Percentiles rank a stretch among this genome's conserved stretches.
phyloP scores from a whole-genome alignment of 1,284 basidiomycete species.

The Tremellales sp. region DNA sequence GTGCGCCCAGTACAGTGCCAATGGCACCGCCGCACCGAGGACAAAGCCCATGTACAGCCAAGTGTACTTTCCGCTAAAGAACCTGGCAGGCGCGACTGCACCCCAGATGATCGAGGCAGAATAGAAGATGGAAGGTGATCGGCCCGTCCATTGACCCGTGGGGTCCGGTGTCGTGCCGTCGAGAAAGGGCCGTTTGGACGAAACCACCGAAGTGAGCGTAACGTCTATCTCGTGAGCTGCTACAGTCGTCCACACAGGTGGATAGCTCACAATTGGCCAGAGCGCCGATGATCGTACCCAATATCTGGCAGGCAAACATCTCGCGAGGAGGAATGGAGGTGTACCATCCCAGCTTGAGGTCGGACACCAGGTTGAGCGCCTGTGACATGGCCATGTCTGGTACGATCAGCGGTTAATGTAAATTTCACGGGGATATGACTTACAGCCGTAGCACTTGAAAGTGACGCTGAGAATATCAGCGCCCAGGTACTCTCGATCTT shows the following conservation, averaged over 20 bases:
- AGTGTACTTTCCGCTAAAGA: slow-evolving; percentile 52
- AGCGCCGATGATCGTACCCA: slow-evolving; percentile 51
- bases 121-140: slow-evolving; percentile 46
- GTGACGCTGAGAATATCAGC: slow-evolving; percentile 36
- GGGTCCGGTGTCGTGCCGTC: slow-evolving; percentile 50
- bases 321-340: slow-evolving; percentile 46
- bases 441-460: slow-evolving; percentile 48
- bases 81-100: slow-evolving; percentile 49
- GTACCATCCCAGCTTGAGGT: slow-evolving; percentile 52
- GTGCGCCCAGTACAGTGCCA: slow-evolving; percentile 49
- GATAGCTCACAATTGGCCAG: slow-evolving; percentile 46
- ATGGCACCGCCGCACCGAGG: slow-evolving; percentile 48
- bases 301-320: slow-evolving; percentile 53
- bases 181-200: slow-evolving; percentile 41
- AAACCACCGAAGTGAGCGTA: slow-evolving; percentile 48
- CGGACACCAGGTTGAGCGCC: slow-evolving; percentile 48
- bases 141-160: slow-evolving; percentile 49
- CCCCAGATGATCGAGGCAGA: slow-evolving; percentile 50
- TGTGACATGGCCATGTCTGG: slow-evolving; percentile 51
- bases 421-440: slow-evolving; percentile 8
- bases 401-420: slow-evolving; percentile 9
- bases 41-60: slow-evolving; percentile 50
- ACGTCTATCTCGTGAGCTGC: slow-evolving; percentile 46
- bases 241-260: neutral
- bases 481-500: neutral